phyloP scores from a whole-genome alignment of 371 early-diverging fungal genomes.

The Syncephalastrum monosporum region DNA sequence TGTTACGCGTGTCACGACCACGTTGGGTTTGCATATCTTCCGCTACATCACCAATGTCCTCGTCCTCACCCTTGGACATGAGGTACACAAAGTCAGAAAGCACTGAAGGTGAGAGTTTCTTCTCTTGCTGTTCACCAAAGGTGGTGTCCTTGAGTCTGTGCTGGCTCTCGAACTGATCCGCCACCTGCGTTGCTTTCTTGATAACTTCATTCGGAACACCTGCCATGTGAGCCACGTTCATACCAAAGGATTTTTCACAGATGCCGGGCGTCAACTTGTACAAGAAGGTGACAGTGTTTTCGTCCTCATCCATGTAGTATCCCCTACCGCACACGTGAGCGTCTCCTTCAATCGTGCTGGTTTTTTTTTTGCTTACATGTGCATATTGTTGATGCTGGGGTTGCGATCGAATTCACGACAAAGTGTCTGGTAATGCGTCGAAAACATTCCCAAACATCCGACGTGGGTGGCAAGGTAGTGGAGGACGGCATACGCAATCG shows the following conservation, averaged over 20 bases:
- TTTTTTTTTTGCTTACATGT: conserved; percentile 47
- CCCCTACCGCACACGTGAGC: conserved; percentile 45
- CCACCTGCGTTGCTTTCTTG: conserved; percentile 66
- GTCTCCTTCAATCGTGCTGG: not conserved
- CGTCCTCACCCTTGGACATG: conserved; percentile 9
- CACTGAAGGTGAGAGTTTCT: conserved; percentile 15
- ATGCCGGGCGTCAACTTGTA: conserved; percentile 90
- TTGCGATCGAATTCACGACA: conserved; percentile 80
- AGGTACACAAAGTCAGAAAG: conserved; percentile 34
- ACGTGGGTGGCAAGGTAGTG: conserved; percentile 82
- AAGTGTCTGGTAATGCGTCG: conserved; percentile 97
- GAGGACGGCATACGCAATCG: conserved; percentile 96
- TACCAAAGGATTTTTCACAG: conserved; percentile 81
- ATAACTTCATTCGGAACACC: conserved; percentile 77
- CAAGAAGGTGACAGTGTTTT: conserved; percentile 92
- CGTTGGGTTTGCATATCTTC: conserved; percentile 17
- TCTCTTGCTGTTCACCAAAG: conserved; percentile 8
- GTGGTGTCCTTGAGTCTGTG: conserved; percentile 43
- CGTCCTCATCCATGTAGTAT: conserved; percentile 80
- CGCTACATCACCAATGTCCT: conserved; percentile 22
- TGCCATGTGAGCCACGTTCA: conserved; percentile 97
- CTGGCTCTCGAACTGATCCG: conserved; percentile 67
- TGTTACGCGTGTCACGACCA: conserved; percentile 18
- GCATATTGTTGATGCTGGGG: conserved; percentile 60
- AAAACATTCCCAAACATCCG: conserved; percentile 92